phyloP scores from a whole-genome alignment of 371 early-diverging fungal species.

The Saksenaea oblongispora region DNA sequence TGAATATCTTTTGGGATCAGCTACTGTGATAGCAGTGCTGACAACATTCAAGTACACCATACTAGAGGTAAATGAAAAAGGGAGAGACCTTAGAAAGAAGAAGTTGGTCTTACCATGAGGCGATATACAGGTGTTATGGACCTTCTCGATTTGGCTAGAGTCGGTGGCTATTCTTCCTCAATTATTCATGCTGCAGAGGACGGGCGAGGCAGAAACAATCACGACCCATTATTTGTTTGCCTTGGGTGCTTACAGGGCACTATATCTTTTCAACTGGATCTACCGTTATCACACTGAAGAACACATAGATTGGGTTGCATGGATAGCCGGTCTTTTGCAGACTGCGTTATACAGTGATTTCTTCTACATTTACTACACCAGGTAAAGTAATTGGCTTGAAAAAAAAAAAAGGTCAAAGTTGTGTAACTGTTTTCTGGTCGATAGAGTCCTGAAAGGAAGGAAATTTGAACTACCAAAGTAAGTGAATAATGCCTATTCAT shows the following conservation, averaged over 20 bases:
- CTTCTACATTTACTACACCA: conserved; percentile 96
- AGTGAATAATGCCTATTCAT: conserved; percentile 11
- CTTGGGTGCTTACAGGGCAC: conserved; percentile 94
- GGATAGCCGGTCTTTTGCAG: conserved; percentile 91
- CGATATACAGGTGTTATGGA: conserved; percentile 74
- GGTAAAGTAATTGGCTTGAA: conserved; percentile 47
- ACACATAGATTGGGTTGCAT: conserved; percentile 73
- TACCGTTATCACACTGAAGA: conserved; percentile 81
- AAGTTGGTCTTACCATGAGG: neutral
- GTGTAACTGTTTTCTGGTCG: neutral
- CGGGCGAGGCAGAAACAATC: conserved; percentile 98
- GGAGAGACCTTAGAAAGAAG: neutral
- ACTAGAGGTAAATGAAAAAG: conserved; percentile 57
- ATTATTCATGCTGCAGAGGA: conserved; percentile 93
- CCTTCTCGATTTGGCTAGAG: conserved; percentile 97
- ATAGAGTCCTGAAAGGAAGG: conserved; percentile 85
- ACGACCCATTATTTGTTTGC: conserved; percentile 98
- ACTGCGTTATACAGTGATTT: conserved; percentile 97
- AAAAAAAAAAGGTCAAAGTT: neutral
- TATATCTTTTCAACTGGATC: conserved; percentile 97
- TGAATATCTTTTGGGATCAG: conserved; percentile 78
- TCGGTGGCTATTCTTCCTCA: conserved; percentile 99
- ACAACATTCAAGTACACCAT: conserved; percentile 72
- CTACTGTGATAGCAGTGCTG: conserved; percentile 70
- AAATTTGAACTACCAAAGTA: conserved; percentile 75